These are phyloP conservation scores for Prunus yedoensis DNA, from an alignment of 331 rosid genomes.

Conservation along the genomic window DNA sequence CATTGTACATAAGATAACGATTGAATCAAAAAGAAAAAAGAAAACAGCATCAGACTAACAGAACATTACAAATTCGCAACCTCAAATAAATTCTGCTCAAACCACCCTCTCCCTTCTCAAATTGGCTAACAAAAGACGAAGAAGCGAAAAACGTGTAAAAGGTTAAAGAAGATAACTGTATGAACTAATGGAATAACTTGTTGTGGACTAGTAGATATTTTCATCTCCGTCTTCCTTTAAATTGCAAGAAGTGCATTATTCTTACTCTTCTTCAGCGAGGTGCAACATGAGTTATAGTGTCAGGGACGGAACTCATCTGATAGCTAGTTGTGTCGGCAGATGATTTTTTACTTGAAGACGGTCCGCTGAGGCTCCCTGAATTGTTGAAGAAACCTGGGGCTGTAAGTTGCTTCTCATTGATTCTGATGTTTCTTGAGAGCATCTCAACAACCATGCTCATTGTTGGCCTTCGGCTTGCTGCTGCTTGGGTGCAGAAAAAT, in stretches of 20 bases:
- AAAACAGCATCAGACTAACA: background rate
- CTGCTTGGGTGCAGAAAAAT: slow-evolving; percentile 82
- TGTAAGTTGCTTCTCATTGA: slow-evolving; percentile 70
- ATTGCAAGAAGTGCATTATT: background rate
- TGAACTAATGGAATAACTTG: background rate
- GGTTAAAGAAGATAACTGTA: background rate
- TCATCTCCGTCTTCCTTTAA: background rate
- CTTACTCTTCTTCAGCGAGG: slow-evolving; percentile 55
- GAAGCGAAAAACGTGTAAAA: background rate
- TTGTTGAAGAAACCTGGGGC: slow-evolving; percentile 75
- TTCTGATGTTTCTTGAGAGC: slow-evolving; percentile 69
- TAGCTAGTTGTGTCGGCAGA: slow-evolving; percentile 25
- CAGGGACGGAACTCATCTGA: slow-evolving; percentile 40
- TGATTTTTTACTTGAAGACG: slow-evolving; percentile 44
- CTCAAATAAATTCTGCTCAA: background rate
- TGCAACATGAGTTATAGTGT: slow-evolving; percentile 50
- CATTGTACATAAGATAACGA: background rate
- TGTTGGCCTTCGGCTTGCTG: slow-evolving; percentile 70
- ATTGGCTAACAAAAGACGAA: background rate
- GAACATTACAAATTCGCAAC: background rate
- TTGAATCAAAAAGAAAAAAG: background rate
- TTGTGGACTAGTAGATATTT: background rate
- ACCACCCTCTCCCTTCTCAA: background rate
- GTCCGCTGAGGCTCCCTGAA: slow-evolving; percentile 31
- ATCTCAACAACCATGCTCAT: slow-evolving; percentile 78